phyloP scores from a whole-genome alignment of 192 early-diverging fungal species.

The Thamnidium elegans region DNA sequence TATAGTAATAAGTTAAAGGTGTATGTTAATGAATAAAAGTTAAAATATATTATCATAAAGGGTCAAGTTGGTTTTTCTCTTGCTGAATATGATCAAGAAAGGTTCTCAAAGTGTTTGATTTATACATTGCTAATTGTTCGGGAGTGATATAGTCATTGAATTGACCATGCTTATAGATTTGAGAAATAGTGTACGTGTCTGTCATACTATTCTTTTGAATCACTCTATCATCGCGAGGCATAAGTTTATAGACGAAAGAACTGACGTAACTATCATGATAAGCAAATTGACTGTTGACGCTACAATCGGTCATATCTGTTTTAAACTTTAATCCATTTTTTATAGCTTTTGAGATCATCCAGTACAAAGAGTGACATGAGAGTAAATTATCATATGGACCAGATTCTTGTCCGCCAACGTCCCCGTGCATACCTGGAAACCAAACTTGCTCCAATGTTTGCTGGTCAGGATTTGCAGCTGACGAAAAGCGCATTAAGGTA shows the following conservation, averaged over 20 bases:
- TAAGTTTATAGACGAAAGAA: constrained; percentile 1
- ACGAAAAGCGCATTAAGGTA: constrained; percentile 7
- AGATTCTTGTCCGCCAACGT: constrained; percentile 16
- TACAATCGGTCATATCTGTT: background rate
- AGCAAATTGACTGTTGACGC: background rate
- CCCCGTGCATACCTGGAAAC: constrained; percentile 27
- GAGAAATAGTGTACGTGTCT: background rate
- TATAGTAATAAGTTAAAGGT: too few relatives aligned
- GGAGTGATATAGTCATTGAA: constrained; percentile 4
- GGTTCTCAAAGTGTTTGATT: constrained; percentile 8
- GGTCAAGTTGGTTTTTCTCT: background rate
- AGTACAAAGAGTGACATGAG: constrained; percentile 12
- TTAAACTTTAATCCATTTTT: constrained; percentile 17
- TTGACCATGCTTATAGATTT: background rate
- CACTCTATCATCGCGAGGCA: constrained; percentile 17
- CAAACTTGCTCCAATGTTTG: constrained; percentile 21
- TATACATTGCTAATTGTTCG: constrained; percentile 6
- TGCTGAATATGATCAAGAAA: background rate
- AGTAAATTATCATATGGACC: background rate
- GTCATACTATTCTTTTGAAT: constrained; percentile 1
- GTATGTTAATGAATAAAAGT: too few relatives aligned
- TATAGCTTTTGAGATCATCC: constrained; percentile 23
- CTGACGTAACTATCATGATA: constrained; percentile 17
- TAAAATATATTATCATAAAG: too few relatives aligned
- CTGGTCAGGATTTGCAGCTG: background rate